Evolutionary conservation across 2,329 filamentous ascomycete genomes (phyloP).

Genomic region (Colletotrichum gloeosporioides): DNA sequence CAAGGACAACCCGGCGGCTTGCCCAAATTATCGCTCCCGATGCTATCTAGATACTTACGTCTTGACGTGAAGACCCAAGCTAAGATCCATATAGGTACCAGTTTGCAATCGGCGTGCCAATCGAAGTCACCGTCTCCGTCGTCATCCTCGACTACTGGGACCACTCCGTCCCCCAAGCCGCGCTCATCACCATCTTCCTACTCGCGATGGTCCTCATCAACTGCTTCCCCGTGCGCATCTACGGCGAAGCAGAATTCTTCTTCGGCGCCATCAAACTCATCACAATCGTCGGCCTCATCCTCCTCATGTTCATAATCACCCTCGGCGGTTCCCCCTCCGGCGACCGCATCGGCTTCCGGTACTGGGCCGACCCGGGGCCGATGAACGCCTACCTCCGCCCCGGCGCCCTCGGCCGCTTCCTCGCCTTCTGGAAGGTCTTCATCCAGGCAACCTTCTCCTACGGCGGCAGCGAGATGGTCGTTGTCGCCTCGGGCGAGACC

Average conservation of each 20-base stretch:
- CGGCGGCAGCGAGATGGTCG: slow-evolving; percentile 56
- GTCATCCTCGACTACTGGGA: slow-evolving; percentile 53
- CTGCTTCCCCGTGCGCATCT: slow-evolving; percentile 46
- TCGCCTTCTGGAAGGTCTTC: slow-evolving; percentile 50
- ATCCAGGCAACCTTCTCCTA: slow-evolving; percentile 54
- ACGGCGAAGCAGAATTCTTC: slow-evolving; percentile 59
- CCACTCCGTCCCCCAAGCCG: slow-evolving; percentile 29
- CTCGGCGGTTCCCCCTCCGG: slow-evolving; percentile 49
- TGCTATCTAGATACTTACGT: not conserved
- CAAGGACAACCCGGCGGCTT: too few relatives aligned
- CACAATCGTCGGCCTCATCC: slow-evolving; percentile 53
- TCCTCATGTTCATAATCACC: slow-evolving; percentile 55
- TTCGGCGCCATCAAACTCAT: slow-evolving; percentile 56
- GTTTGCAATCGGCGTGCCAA: slow-evolving; percentile 53
- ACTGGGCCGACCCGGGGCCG: slow-evolving; percentile 48
- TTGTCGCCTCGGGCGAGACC: slow-evolving; percentile 57
- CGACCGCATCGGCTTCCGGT: slow-evolving; percentile 49
- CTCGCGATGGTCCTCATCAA: slow-evolving; percentile 42
- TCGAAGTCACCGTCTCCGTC: slow-evolving; percentile 52
- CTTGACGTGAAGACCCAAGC: too few relatives aligned
- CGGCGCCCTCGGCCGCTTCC: slow-evolving; percentile 44
- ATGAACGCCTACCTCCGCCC: slow-evolving; percentile 45
- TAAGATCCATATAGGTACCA: slow-evolving; percentile 33
- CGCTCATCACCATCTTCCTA: slow-evolving; percentile 42
- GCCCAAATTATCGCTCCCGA: too few relatives aligned